Percentiles rank a stretch among this genome's conserved stretches.
Conservation (phyloP, 768 basidiomycete species). For the Kwoniella botswanensis region DNA sequence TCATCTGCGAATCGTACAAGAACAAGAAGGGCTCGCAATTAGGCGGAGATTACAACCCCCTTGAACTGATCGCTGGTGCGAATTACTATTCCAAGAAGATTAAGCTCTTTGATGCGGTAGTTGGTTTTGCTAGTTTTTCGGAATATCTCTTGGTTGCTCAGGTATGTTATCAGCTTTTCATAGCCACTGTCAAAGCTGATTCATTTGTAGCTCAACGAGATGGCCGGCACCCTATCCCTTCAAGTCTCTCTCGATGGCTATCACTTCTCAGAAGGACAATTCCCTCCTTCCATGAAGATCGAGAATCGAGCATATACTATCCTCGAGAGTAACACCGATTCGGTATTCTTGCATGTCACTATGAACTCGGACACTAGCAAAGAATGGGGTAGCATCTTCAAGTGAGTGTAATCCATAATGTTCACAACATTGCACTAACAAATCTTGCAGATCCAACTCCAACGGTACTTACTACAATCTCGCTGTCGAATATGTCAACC, state of each 20-base stretch:
- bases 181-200: background rate
- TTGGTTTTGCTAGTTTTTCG: slow-evolving; percentile 89
- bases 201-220: slow-evolving; percentile 65
- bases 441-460: slow-evolving; percentile 78
- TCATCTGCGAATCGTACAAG: slow-evolving; percentile 86
- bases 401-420: slow-evolving; percentile 24
- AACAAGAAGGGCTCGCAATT: slow-evolving; percentile 81
- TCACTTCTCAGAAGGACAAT: slow-evolving; percentile 80
- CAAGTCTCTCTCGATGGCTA: slow-evolving; percentile 92
- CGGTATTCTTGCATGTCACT: slow-evolving; percentile 95
- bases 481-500: slow-evolving; percentile 84
- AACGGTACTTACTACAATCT: slow-evolving; percentile 96
- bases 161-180: slow-evolving; percentile 62
- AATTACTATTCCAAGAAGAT: slow-evolving; percentile 74
- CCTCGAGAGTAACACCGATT: slow-evolving; percentile 88
- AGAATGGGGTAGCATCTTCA: slow-evolving; percentile 80
- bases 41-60: slow-evolving; percentile 67
- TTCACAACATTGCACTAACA: background rate
- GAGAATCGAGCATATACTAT: slow-evolving; percentile 93
- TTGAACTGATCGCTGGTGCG: slow-evolving; percentile 78
- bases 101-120: slow-evolving; percentile 82
- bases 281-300: slow-evolving; percentile 88
- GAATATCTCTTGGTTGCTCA: slow-evolving; percentile 95
- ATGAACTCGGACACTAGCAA: slow-evolving; percentile 76
- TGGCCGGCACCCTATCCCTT: slow-evolving; percentile 66